A percentile compares a stretch with the other conserved stretches of the same genome.
These are phyloP conservation scores for Blastocystis sp. DNA, from an alignment of 352 stramenopile species.

Conservation along the genomic window DNA sequence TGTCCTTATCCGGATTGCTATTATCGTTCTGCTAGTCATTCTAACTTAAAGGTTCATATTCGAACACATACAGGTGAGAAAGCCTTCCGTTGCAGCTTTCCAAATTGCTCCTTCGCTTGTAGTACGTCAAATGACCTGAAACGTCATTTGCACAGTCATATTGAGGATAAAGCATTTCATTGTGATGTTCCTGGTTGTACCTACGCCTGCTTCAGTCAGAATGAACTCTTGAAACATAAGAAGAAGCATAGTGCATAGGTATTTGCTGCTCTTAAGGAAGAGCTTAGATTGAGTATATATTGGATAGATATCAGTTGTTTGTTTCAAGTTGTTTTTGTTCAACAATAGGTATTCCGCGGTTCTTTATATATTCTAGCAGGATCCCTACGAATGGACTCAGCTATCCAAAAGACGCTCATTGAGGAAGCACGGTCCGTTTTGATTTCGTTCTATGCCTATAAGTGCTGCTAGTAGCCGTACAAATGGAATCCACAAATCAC, in stretches of 20 bases:
- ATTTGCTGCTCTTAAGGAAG: not conserved
- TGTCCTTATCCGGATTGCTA: conserved; percentile 62
- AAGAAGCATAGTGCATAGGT: conserved; percentile 18
- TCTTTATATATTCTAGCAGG: not conserved
- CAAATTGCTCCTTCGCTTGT: conserved; percentile 52
- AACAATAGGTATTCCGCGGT: not conserved
- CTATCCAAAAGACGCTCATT: too few species aligned
- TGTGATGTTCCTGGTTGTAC: conserved; percentile 35
- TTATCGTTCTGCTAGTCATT: conserved; percentile 52
- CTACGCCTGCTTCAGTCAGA: conserved; percentile 48
- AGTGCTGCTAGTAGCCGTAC: not conserved
- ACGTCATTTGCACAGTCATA: conserved; percentile 45
- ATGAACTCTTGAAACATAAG: conserved; percentile 48
- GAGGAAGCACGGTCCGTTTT: not conserved
- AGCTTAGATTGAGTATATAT: not conserved
- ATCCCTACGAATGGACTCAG: not conserved
- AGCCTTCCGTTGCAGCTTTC: conserved; percentile 47
- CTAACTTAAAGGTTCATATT: conserved; percentile 64
- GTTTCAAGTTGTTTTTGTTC: not conserved
- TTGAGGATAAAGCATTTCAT: conserved; percentile 59
- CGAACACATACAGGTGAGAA: conserved; percentile 66
- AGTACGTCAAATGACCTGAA: conserved; percentile 62
- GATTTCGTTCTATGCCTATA: conserved; percentile 16
- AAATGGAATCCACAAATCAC: not conserved
- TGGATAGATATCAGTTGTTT: not conserved